Base-by-base conservation (phyloP, 2,329 filamentous ascomycete species). In the Niveomyces coronatus region DNA sequence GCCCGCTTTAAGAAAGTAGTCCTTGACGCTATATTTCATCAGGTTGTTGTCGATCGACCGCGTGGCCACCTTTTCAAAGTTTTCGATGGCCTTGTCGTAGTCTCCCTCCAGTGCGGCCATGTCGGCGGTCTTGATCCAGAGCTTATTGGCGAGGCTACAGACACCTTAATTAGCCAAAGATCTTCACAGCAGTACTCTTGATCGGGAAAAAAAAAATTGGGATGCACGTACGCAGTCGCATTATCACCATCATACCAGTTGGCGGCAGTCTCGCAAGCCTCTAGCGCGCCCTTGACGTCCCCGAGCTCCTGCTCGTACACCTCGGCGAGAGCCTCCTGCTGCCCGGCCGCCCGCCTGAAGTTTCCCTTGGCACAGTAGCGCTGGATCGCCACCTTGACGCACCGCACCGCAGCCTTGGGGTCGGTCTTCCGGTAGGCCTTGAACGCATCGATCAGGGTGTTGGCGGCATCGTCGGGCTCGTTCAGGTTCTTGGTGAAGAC, bases 11-110 rank as follows among this genome's bases (percentile, higher is more conserved):
- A 96, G 72, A 53, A 95, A 80, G 64, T 95, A 95, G 48, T 95
- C 87, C 63, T 95, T 96, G 46, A 96, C 86, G 33, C 78, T 85
- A 76, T 85, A 94, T 57, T 81, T 84, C 84, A 93, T 89, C 42
- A 94, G 69, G 60, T 93, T 91, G 68, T 93, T 95, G 60, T 79
- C 79, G 51, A 94, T 79, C 24, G 82, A 82, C 30, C 75, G 72
- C 41, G 75, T 71, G 29, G 86, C 83, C 34, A 95, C 85, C 53
- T 82, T 79, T 60, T 96, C 89, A 64, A 83, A 95, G 49, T 80
- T 72, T 45, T 81, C 73, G 50, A 88, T 85, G 40, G 86, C 76
- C 61, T 82, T 85, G 65, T 80, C 79, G 66, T 94, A 95, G 56
- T 95, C 85, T 43, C 68, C 76, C 40, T 87, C 81, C 11, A 94